Conservation (phyloP, 2,329 filamentous ascomycete genomes). For the Sarocladium kiliense region DNA sequence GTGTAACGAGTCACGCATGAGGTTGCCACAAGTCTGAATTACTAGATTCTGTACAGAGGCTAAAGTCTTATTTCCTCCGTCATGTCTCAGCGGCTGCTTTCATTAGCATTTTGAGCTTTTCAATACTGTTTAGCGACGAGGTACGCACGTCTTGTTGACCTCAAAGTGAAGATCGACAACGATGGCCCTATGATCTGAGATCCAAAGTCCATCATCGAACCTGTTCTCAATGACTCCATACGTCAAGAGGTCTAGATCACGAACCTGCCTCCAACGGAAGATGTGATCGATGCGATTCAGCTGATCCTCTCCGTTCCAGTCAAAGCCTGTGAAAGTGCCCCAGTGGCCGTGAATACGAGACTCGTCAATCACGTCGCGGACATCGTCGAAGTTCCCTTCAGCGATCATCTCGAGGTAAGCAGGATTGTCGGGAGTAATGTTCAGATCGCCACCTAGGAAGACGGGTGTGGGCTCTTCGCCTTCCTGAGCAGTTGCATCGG, state of each 20-base stretch:
- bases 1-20: too few species aligned
- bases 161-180: constrained; percentile 19
- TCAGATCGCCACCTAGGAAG: constrained; percentile 28
- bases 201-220: constrained; percentile 24
- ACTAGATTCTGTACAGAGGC: too few species aligned
- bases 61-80: too few species aligned
- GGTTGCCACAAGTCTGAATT: too few species aligned
- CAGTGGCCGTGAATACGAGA: constrained; percentile 20
- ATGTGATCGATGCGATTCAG: constrained; percentile 23
- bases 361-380: constrained; percentile 18
- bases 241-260: constrained; percentile 12
- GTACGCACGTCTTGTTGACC: not conserved
- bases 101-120: too few species aligned
- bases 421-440: constrained; percentile 21
- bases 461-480: constrained; percentile 16
- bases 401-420: constrained; percentile 15
- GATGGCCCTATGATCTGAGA: constrained; percentile 27
- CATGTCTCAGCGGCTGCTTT: too few species aligned
- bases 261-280: constrained; percentile 18
- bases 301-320: constrained; percentile 8
- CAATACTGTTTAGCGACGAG: not conserved
- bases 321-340: constrained; percentile 26
- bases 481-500: constrained; percentile 6
- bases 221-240: constrained; percentile 11
- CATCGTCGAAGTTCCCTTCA: constrained; percentile 20